Evolutionary conservation across 768 basidiomycete genomes (phyloP), one percentile per base, ranked within the genome.

Genomic region (Suillus luteus): DNA sequence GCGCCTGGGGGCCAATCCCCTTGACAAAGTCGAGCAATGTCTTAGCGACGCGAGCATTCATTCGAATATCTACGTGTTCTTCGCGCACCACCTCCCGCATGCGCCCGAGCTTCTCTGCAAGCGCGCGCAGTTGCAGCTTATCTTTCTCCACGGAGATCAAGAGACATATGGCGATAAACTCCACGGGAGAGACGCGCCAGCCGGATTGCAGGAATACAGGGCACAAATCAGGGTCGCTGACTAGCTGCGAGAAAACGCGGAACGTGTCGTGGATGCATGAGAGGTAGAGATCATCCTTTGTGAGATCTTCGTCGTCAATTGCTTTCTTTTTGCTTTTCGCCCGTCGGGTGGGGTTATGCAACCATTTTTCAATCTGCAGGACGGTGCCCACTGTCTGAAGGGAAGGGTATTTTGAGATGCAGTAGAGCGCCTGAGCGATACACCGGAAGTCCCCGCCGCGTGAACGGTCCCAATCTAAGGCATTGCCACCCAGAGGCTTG

Each of bases 181-280:
- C 91, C 46, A 91, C 77, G 0, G 91, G 91, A 0, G 90, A 81
- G 1, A 92, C 79, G 44, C 86, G 86, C 66, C 74, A 75, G 19
- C 78, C 75, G 43, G 72, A 65, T 73, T 72, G 76, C 71, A 72
- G 64, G 70, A 88, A 83, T 24, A 75, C 63, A 9, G 68, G 61
- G n/a, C 68, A 76, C 22, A 77, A 67, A 8, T 78, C 68, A 2
- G 69, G 54, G 55, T 84, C 77, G 6, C 70, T 64, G 1, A 82
- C 81, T 55, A 92, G 77, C 1, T 70, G 65, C 2, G 80, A 74
- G 70, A 86, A 84, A 14, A 83, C 78, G 10, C 72, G 67, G 66
- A 84, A 88, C 0, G 85, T 80, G 46, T 76, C 71, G 22, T 76
- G 67, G 1, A 86, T 73, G 4, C 71, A 70, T 0, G 69, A 67